These are phyloP conservation scores for Magnusiomyces sp. DNA, from an alignment of 1,139 yeast species.

Conservation along the genomic window DNA sequence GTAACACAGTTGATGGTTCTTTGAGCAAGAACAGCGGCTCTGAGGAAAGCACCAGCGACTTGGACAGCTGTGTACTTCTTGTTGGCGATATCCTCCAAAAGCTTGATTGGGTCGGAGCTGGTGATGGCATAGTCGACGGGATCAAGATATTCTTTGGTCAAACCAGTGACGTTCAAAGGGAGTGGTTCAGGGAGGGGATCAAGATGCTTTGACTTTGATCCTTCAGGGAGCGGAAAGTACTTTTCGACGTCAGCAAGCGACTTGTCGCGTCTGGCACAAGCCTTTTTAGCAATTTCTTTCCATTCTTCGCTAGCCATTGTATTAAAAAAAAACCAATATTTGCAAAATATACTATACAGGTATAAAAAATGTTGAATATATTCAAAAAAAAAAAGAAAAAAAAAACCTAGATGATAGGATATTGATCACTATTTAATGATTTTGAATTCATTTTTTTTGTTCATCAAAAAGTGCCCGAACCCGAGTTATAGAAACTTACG, in stretches of 20 bases:
- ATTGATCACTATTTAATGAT: background rate
- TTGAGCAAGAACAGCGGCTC: constrained; percentile 51
- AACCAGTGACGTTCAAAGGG: constrained; percentile 24
- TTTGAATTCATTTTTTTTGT: too few relatives aligned
- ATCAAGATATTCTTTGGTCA: constrained; percentile 22
- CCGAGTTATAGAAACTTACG: too few relatives aligned
- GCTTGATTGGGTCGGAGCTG: constrained; percentile 25
- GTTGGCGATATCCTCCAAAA: constrained; percentile 36
- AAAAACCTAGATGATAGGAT: background rate
- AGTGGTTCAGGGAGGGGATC: constrained; percentile 23
- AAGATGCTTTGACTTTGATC: constrained; percentile 18
- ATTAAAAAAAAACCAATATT: background rate
- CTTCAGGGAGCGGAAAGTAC: constrained; percentile 23
- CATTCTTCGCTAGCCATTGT: constrained; percentile 2
- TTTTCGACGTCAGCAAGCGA: constrained; percentile 24
- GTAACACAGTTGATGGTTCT: constrained; percentile 39
- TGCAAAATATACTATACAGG: background rate
- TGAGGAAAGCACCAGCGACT: constrained; percentile 44
- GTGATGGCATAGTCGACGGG: constrained; percentile 26
- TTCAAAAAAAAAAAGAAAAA: background rate
- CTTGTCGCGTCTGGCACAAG: constrained; percentile 22
- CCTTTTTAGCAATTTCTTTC: constrained; percentile 5
- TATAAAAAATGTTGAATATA: background rate
- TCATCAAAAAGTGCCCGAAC: too few relatives aligned
- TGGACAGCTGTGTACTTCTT: constrained; percentile 40